A percentile compares a stretch with the other conserved stretches of the same genome.
Evolutionary conservation across 179 eudicot genomes (phyloP).

Genomic region (Amaranthus tricolor): DNA sequence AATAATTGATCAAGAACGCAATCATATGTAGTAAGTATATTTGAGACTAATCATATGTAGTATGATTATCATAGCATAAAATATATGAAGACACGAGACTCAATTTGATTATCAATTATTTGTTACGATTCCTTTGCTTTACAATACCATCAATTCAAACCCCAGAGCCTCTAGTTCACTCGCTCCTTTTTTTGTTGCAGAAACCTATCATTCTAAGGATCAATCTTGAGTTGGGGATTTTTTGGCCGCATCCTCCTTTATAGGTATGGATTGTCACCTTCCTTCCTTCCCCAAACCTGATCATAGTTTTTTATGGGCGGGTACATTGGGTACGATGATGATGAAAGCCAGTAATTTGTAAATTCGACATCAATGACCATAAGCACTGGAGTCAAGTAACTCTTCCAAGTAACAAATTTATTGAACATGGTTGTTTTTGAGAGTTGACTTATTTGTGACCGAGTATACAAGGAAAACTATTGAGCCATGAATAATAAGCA

Average conservation of each 20-base stretch:
- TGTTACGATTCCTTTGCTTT: not conserved
- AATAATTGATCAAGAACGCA: constrained; percentile 7
- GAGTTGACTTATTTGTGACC: not conserved
- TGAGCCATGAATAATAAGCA: not conserved
- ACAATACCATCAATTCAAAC: not conserved
- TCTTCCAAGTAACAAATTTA: not conserved
- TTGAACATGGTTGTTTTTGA: not conserved
- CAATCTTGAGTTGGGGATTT: too few species aligned
- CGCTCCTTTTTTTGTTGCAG: too few species aligned
- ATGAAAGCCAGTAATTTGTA: not conserved
- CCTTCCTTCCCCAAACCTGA: not conserved
- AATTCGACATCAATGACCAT: too few species aligned
- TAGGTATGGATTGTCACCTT: not conserved
- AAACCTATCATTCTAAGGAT: too few species aligned
- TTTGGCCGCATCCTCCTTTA: too few species aligned
- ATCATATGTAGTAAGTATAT: not conserved
- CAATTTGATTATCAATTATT: not conserved
- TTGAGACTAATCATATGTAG: constrained; percentile 9
- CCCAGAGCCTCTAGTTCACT: not conserved
- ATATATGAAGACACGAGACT: not conserved
- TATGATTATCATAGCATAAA: too few species aligned
- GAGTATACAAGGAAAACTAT: not conserved
- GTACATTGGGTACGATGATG: not conserved
- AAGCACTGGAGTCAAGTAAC: too few species aligned
- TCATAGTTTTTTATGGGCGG: not conserved